A percentile compares a stretch with the other conserved stretches of the same genome.
phyloP scores from a whole-genome alignment of 2,329 filamentous ascomycete species.

The Tolypocladium nubicola region DNA sequence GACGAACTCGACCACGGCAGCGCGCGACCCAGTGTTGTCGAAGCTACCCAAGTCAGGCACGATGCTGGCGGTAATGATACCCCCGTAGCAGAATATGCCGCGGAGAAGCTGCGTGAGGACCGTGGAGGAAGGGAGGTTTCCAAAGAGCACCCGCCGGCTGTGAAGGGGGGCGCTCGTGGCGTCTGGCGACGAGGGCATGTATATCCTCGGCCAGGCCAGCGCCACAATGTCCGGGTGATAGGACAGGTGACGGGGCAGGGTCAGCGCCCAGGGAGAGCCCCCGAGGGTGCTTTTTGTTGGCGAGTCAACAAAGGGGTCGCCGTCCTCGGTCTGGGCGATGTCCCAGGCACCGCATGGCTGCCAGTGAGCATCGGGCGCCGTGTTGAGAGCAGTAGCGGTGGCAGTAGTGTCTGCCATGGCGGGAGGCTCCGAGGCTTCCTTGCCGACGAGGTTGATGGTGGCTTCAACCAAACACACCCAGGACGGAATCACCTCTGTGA shows the following conservation, averaged over 20 bases:
- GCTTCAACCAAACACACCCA: not conserved
- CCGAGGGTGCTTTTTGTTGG: not conserved
- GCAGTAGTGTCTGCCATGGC: not conserved
- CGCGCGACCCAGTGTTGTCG: not conserved
- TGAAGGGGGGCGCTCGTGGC: not conserved
- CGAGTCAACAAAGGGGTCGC: not conserved
- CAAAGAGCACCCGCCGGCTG: constrained; percentile 13
- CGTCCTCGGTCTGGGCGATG: not conserved
- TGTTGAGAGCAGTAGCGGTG: not conserved
- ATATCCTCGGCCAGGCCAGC: constrained; percentile 1
- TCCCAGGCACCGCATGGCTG: not conserved
- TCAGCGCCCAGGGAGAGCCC: not conserved
- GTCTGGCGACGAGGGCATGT: not conserved
- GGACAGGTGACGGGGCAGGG: not conserved
- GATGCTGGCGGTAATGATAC: constrained; percentile 4
- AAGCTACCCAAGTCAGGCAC: not conserved
- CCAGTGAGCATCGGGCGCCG: not conserved
- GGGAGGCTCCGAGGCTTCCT: too few relatives aligned
- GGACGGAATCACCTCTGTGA: not conserved
- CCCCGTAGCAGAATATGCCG: constrained; percentile 7
- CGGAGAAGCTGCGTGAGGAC: constrained; percentile 8
- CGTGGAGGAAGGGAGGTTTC: constrained; percentile 8
- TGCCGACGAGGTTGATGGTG: not conserved
- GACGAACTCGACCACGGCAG: constrained; percentile 12
- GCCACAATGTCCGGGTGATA: constrained; percentile 4